Conservation (phyloP, 2,329 filamentous ascomycete species). For the Myotisia sp. region DNA sequence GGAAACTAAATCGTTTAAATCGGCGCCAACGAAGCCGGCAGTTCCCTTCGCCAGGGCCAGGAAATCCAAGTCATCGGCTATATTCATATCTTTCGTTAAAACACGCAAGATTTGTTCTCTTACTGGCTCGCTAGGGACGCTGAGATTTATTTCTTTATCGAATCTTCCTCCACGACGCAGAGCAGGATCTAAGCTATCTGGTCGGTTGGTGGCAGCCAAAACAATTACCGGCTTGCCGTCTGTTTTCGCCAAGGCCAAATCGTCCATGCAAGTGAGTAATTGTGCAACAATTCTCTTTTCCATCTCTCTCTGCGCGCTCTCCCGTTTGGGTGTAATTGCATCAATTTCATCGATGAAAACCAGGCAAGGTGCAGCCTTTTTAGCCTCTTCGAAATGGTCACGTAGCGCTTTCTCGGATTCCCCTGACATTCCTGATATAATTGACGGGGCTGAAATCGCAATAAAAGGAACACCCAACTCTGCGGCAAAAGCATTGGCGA, state of each 20-base stretch:
- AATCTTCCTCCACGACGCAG: slow-evolving; percentile 62
- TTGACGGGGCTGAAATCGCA: slow-evolving; percentile 63
- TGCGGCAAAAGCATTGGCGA: slow-evolving; percentile 66
- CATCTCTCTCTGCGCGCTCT: slow-evolving; percentile 73
- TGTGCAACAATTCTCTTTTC: slow-evolving; percentile 76
- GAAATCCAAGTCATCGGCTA: slow-evolving; percentile 61
- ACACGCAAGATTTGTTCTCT: slow-evolving; percentile 65
- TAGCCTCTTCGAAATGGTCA: slow-evolving; percentile 77
- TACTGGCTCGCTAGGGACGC: slow-evolving; percentile 65
- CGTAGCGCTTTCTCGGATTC: slow-evolving; percentile 78
- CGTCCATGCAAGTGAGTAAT: slow-evolving; percentile 74
- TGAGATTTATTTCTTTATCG: slow-evolving; percentile 71
- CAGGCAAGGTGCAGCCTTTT: slow-evolving; percentile 69
- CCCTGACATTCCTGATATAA: slow-evolving; percentile 76
- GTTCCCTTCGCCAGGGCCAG: slow-evolving; percentile 63
- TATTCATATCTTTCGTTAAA: slow-evolving; percentile 49
- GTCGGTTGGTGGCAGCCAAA: slow-evolving; percentile 77
- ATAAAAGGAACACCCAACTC: slow-evolving; percentile 65
- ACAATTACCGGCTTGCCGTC: slow-evolving; percentile 71
- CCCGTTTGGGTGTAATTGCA: slow-evolving; percentile 72
- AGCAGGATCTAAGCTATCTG: slow-evolving; percentile 71
- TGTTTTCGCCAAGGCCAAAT: slow-evolving; percentile 56
- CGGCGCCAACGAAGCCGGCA: slow-evolving; percentile 83
- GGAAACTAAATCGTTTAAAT: slow-evolving; percentile 59
- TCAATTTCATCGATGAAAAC: slow-evolving; percentile 91